A percentile compares a stretch with the other conserved stretches of the same genome.
Conservation (phyloP, 208 protist genomes). For the Leishmania braziliensis region DNA sequence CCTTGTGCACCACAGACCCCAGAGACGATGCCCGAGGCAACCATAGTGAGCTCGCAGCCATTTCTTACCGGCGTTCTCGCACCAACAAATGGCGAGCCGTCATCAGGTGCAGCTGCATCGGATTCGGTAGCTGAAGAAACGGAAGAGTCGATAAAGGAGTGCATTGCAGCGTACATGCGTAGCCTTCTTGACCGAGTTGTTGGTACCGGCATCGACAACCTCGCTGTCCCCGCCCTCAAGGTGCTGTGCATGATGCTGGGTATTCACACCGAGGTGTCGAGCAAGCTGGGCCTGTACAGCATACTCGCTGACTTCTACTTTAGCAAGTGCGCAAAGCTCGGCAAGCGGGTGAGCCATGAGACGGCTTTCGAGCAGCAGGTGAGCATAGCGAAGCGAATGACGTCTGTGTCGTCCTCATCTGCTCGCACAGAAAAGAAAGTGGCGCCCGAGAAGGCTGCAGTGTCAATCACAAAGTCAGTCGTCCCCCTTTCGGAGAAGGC, state of each 20-base stretch:
- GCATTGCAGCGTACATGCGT: slow-evolving; percentile 74
- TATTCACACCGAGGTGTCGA: slow-evolving; percentile 50
- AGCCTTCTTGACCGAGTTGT: slow-evolving; percentile 76
- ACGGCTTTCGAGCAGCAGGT: slow-evolving; percentile 48
- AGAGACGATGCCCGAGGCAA: neutral
- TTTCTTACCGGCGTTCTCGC: neutral
- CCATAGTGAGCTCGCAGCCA: neutral
- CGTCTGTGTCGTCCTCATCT: slow-evolving; percentile 4
- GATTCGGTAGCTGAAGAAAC: slow-evolving; percentile 3
- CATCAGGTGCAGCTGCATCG: neutral
- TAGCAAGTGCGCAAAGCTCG: slow-evolving; percentile 81
- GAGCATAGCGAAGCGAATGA: slow-evolving; percentile 44
- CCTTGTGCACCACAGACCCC: neutral
- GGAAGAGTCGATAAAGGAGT: slow-evolving; percentile 52
- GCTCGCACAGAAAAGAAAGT: slow-evolving; percentile 13
- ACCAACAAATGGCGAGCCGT: slow-evolving; percentile 3
- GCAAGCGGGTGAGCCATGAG: slow-evolving; percentile 78
- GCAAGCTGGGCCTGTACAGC: slow-evolving; percentile 77
- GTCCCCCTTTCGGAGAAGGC: neutral
- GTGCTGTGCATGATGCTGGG: slow-evolving; percentile 79
- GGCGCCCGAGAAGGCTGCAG: slow-evolving; percentile 2
- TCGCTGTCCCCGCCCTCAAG: slow-evolving; percentile 57
- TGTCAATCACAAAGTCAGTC: neutral
- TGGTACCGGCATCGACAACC: slow-evolving; percentile 69
- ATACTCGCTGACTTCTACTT: slow-evolving; percentile 82